These are phyloP conservation scores for Acanthamoeba culbertsoni DNA, from an alignment of 208 protist genomes.

Conservation along the genomic window DNA sequence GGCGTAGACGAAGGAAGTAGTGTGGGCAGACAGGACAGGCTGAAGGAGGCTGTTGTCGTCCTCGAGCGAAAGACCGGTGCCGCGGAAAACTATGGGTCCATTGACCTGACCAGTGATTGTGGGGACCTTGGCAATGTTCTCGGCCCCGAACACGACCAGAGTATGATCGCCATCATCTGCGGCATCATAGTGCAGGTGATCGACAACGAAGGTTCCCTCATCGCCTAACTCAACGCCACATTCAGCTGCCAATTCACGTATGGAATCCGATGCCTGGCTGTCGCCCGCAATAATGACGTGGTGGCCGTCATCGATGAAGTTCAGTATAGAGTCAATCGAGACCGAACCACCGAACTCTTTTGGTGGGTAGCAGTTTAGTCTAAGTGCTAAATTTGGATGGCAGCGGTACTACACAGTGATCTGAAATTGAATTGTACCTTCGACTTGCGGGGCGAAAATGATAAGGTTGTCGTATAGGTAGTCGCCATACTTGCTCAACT, in stretches of 20 bases:
- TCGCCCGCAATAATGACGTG: slow-evolving; percentile 74
- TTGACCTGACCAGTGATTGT: not conserved
- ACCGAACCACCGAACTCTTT: slow-evolving; percentile 60
- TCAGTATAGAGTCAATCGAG: slow-evolving; percentile 52
- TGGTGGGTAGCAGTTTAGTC: not conserved
- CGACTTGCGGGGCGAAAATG: slow-evolving; percentile 69
- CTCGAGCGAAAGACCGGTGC: slow-evolving; percentile 71
- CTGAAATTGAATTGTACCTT: slow-evolving; percentile 55
- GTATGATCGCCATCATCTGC: slow-evolving; percentile 69
- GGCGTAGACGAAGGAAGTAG: slow-evolving; percentile 68
- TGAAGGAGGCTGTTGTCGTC: slow-evolving; percentile 59
- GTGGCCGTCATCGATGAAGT: slow-evolving; percentile 77
- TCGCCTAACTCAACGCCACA: slow-evolving; percentile 77
- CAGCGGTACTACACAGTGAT: not conserved
- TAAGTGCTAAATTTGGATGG: not conserved
- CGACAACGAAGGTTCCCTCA: slow-evolving; percentile 67
- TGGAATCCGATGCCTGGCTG: slow-evolving; percentile 55
- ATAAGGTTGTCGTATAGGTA: slow-evolving; percentile 75
- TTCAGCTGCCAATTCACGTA: slow-evolving; percentile 73
- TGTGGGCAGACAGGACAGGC: slow-evolving; percentile 62
- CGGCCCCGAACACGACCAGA: slow-evolving; percentile 61
- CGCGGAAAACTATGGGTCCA: slow-evolving; percentile 71
- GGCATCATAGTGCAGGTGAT: slow-evolving; percentile 75
- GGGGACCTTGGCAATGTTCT: slow-evolving; percentile 58
- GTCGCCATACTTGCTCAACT: slow-evolving; percentile 73